Percentiles rank a stretch among this genome's conserved stretches.
Evolutionary conservation across 1,139 yeast species (phyloP).

Genomic region (Groenewaldozyma auringiensis): DNA sequence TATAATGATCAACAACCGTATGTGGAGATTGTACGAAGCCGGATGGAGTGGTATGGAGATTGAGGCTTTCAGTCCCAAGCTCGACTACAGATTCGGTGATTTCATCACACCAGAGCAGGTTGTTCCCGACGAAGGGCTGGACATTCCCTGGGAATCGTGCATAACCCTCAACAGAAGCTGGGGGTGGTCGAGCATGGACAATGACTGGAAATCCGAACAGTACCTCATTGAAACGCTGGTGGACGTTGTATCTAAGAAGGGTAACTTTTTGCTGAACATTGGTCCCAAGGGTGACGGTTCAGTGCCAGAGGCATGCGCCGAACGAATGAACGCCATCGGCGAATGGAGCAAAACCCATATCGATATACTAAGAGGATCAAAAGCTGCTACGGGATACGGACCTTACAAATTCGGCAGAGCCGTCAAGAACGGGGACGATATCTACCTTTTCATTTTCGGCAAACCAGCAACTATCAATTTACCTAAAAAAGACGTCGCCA

Average conservation of each 20-base stretch:
- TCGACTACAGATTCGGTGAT: constrained; percentile 12
- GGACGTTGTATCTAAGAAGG: constrained; percentile 11
- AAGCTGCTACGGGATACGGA: background rate
- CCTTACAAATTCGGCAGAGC: background rate
- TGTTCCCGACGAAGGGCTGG: constrained; percentile 12
- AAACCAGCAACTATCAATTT: background rate
- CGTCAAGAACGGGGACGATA: background rate
- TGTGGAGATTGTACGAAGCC: constrained; percentile 8
- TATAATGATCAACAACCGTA: constrained; percentile 12
- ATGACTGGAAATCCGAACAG: constrained; percentile 10
- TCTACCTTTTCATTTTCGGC: background rate
- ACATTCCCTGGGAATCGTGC: constrained; percentile 12
- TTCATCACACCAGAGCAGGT: constrained; percentile 13
- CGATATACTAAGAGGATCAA: background rate
- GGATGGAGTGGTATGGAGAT: constrained; percentile 7
- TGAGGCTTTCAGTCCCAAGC: background rate
- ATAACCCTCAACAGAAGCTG: constrained; percentile 12
- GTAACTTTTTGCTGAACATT: constrained; percentile 11
- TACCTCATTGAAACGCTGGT: constrained; percentile 7
- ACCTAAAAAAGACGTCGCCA: background rate
- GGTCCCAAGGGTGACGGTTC: constrained; percentile 13
- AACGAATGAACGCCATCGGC: constrained; percentile 11
- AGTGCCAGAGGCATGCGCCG: constrained; percentile 7
- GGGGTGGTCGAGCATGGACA: constrained; percentile 11
- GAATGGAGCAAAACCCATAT: constrained; percentile 5